These are phyloP conservation scores for Kwoniella botswanensis DNA, from an alignment of 768 basidiomycete genomes.

Conservation along the genomic window DNA sequence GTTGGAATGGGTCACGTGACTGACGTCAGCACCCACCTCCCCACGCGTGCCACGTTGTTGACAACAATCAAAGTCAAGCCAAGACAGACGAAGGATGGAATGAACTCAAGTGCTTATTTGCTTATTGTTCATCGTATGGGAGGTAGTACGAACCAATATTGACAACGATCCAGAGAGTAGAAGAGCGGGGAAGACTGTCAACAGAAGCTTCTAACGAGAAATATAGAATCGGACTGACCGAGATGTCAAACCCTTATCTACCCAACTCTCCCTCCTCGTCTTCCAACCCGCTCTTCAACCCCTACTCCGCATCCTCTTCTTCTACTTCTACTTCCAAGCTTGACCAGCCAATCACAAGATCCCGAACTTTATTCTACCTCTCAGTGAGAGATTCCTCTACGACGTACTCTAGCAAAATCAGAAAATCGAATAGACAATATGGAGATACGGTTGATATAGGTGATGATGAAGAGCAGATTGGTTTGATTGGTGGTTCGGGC, in stretches of 20 bases:
- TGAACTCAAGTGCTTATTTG: too few relatives aligned
- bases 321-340: constrained; percentile 9
- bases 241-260: constrained; percentile 34
- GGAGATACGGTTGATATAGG: constrained; percentile 48
- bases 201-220: too few relatives aligned
- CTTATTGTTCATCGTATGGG: too few relatives aligned
- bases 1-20: constrained; percentile 16
- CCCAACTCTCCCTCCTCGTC: constrained; percentile 25
- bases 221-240: too few relatives aligned
- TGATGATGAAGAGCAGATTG: constrained; percentile 67
- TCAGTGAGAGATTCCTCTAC: constrained; percentile 74
- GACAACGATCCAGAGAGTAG: too few relatives aligned
- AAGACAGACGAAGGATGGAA: background rate
- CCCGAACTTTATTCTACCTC: constrained; percentile 88
- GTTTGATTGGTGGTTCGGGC: constrained; percentile 61
- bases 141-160: too few relatives aligned
- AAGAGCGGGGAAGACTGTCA: too few relatives aligned
- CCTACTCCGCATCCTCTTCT: background rate
- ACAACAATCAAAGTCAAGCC: background rate
- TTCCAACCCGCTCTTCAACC: background rate
- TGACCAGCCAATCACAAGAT: constrained; percentile 65
- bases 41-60: constrained; percentile 4
- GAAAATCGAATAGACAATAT: constrained; percentile 30
- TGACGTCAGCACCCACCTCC: constrained; percentile 3
- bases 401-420: constrained; percentile 25